Base-by-base conservation (phyloP, 1,284 basidiomycete species). In the Tetrapyrgos nigripes region DNA sequence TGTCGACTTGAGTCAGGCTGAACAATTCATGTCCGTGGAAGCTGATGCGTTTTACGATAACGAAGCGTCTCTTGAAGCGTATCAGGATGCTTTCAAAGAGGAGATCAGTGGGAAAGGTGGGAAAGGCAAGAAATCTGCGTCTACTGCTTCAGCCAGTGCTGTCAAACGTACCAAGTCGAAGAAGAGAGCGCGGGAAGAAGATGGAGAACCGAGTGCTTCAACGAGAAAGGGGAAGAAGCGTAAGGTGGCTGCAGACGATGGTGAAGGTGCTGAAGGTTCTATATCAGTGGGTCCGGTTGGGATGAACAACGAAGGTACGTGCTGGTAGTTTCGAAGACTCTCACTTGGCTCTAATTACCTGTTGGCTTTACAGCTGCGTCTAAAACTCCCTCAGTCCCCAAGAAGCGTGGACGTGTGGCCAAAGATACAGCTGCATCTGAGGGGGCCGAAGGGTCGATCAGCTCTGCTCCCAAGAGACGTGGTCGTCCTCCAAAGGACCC, bases 21-120 rank as follows among this genome's bases (percentile, higher is more conserved):
- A 88, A 8, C 83, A 77, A 17, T 92, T 91, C 66, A 61, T 78
- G 31, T 63, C 69, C 2, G 59, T 83, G 13, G 70, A 78, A 17
- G 62, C 73, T 2, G 70, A 70, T 6, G 68, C 76, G 21, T 92
- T 92, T 69, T 93, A 87, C 64, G 64, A 76, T n/a, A 73, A 76
- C 47, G 70, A 76, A 11, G 67, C 60, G 5, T 76, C 72, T 3
- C 70, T 89, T 27, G 60, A 70, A 35, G 65, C 65, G 13, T 83
- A 81, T 64, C 80, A 87, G 59, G 83, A 89, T 62, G 66, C 70
- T 10, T 81, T 81, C 71, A 81, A 79, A 61, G 65, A 65, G 23
- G 64, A 51, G 37, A 51, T 37, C n/a, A 43, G 23, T 5, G n/a
- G 23, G 9, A n/a, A n/a, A n/a, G n/a, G n/a, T n/a, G n/a, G n/a